phyloP scores from a whole-genome alignment of 164 flowering plant genomes.

The Macadamia integrifolia region DNA sequence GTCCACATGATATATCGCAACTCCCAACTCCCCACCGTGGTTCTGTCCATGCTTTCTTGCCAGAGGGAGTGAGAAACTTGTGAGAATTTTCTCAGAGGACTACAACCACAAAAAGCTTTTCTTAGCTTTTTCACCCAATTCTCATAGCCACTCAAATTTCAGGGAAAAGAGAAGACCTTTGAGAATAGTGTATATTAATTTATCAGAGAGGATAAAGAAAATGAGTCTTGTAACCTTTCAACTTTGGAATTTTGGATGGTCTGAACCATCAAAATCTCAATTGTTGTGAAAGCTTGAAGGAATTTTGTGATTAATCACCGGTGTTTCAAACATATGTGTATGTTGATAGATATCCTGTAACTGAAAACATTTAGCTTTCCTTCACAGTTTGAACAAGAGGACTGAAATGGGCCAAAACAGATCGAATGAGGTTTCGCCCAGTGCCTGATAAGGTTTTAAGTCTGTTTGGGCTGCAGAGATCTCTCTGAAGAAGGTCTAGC shows the following conservation, averaged over 20 bases:
- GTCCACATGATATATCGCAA: neutral
- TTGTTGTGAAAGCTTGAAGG: too few relatives aligned
- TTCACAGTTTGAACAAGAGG: too few relatives aligned
- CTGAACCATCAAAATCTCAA: too few relatives aligned
- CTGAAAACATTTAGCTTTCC: too few relatives aligned
- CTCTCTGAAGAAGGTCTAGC: too few relatives aligned
- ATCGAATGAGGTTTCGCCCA: too few relatives aligned
- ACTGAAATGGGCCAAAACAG: too few relatives aligned
- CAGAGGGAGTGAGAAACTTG: conserved; percentile 2
- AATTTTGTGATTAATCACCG: too few relatives aligned
- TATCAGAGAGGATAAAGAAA: conserved; percentile 8
- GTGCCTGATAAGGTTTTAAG: too few relatives aligned
- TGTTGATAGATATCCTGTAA: too few relatives aligned
- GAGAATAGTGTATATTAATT: conserved; percentile 22
- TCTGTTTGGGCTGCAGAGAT: too few relatives aligned
- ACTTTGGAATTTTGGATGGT: neutral
- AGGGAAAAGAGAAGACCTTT: conserved; percentile 12
- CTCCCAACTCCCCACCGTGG: neutral
- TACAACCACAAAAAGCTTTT: neutral
- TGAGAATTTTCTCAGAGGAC: neutral
- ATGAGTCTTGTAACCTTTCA: conserved; percentile 9
- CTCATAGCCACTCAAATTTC: neutral
- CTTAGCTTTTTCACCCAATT: neutral
- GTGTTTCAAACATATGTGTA: too few relatives aligned
- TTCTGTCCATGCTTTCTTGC: conserved; percentile 8